Evolutionary conservation across 495 filamentous ascomycete genomes (phyloP).

Genomic region (Trichoderma virens): DNA sequence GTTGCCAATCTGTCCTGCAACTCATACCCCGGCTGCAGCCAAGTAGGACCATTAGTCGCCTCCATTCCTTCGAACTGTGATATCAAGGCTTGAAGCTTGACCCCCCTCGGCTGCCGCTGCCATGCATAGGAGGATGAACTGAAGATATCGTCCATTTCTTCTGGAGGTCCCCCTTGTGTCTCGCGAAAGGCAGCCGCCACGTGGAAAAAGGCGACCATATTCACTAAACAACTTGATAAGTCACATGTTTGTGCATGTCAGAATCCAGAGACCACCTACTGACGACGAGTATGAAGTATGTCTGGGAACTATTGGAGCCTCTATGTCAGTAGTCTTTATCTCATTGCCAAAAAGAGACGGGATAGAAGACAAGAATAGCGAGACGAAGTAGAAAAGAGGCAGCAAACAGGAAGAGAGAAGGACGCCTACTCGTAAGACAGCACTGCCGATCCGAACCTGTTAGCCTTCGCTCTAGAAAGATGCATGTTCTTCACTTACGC

Average conservation of each 20-base stretch:
- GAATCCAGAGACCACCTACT: slow-evolving; percentile 13
- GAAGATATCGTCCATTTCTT: slow-evolving; percentile 57
- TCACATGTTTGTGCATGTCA: neutral
- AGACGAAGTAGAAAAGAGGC: too few species aligned
- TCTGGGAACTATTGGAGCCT: slow-evolving; percentile 35
- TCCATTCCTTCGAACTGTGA: too few species aligned
- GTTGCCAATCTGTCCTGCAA: too few species aligned
- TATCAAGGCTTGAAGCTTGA: slow-evolving; percentile 40
- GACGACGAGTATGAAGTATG: slow-evolving; percentile 60
- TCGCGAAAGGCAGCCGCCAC: slow-evolving; percentile 75
- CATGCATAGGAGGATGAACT: slow-evolving; percentile 44
- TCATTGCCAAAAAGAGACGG: neutral
- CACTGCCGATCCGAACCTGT: neutral
- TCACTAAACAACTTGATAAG: slow-evolving; percentile 30
- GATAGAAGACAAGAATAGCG: too few species aligned
- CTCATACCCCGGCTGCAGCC: too few species aligned
- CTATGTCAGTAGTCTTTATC: neutral
- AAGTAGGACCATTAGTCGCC: too few species aligned
- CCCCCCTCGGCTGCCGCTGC: slow-evolving; percentile 33
- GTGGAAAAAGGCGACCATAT: slow-evolving; percentile 58
- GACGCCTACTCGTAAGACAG: neutral
- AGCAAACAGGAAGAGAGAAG: neutral
- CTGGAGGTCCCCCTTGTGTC: slow-evolving; percentile 70
- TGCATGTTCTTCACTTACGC: slow-evolving; percentile 36
- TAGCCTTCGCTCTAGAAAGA: neutral